Evolutionary conservation across 805 yeast species (phyloP).

Genomic region (Citeromyces nyonsensis): DNA sequence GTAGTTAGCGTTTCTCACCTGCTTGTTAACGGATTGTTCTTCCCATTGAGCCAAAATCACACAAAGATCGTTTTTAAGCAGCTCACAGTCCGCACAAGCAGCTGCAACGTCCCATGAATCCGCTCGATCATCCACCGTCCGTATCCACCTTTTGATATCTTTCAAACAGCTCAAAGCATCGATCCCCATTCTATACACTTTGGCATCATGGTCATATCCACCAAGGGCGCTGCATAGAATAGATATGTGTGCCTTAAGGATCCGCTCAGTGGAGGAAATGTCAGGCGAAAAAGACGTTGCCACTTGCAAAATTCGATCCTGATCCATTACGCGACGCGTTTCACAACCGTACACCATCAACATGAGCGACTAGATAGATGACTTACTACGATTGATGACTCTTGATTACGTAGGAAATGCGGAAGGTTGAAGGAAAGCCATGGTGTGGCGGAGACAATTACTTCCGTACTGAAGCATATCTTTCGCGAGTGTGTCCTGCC

Average conservation of each 20-base stretch:
- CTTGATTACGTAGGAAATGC: too few species aligned
- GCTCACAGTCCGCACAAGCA: slow-evolving; percentile 70
- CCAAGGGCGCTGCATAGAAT: slow-evolving; percentile 82
- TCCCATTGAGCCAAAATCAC: slow-evolving; percentile 72
- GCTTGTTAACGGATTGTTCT: slow-evolving; percentile 13
- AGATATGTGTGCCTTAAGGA: slow-evolving; percentile 36
- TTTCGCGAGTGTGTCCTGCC: too few species aligned
- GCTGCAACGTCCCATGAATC: slow-evolving; percentile 69
- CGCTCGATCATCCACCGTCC: slow-evolving; percentile 62
- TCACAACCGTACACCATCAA: too few species aligned
- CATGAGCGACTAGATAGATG: too few species aligned
- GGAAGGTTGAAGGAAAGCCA: too few species aligned
- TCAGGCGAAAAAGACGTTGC: too few species aligned
- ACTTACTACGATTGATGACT: too few species aligned
- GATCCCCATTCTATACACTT: slow-evolving; percentile 66
- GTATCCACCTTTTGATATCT: slow-evolving; percentile 82
- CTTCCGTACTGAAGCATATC: too few species aligned
- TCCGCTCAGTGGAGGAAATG: slow-evolving; percentile 1
- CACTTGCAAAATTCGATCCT: too few species aligned
- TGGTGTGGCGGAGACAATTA: too few species aligned
- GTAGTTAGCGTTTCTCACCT: slow-evolving; percentile 17
- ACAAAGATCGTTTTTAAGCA: slow-evolving; percentile 58
- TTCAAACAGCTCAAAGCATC: slow-evolving; percentile 79
- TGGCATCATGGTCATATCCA: slow-evolving; percentile 60
- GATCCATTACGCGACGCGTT: too few species aligned